Evolutionary conservation across 495 filamentous ascomycete genomes (phyloP), one percentile per base, ranked within the genome.

Genomic region (Mycothermus thermophilus): DNA sequence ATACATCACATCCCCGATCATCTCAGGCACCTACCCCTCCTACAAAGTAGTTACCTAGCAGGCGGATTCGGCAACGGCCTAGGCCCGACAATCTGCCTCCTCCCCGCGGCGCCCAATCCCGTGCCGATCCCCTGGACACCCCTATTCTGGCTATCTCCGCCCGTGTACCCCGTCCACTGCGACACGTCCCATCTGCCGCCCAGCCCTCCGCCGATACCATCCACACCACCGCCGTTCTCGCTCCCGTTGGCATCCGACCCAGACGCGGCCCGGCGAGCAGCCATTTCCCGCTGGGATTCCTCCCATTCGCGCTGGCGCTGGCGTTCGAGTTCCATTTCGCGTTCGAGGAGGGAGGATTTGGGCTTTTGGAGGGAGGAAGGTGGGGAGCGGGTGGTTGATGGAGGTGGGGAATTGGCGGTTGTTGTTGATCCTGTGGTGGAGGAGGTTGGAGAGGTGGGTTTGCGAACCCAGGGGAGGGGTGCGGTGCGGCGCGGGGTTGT

Each of bases 251-350:
- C 75, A 28, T 65, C 64, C n/a, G n/a, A n/a, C n/a, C n/a, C n/a
- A n/a, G n/a, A n/a, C n/a, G n/a, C n/a, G n/a, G n/a, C n/a, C n/a
- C n/a, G n/a, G n/a, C n/a, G n/a, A n/a, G n/a, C n/a, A 31, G 71
- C 63, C 2, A 74, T 78, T 42, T 77, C 77, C 38, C 78, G 71
- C 58, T 95, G 90, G n/a, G 71, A 69, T 36, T 88, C 80, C 47
- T 96, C 90, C 90, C 90, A 97, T 47, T 97, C 90, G 33, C 72
- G 67, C 60, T 97, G 90, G 25, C 88, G 70, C 54, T 93, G 82
- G 8, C 92, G 72, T 59, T 97, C 90, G 43, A 81, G 71, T 56
- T 97, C 90, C 83, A 95, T 94, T 54, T 97, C 90, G 14, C 86
- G 76, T 58, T 94, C 86, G 1, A 96, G 67, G 5, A 97, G 68